Evolutionary conservation across 176 grass and related monocot genomes (phyloP), one percentile per base, ranked within the genome.

Genomic region (Hordeum marinum): DNA sequence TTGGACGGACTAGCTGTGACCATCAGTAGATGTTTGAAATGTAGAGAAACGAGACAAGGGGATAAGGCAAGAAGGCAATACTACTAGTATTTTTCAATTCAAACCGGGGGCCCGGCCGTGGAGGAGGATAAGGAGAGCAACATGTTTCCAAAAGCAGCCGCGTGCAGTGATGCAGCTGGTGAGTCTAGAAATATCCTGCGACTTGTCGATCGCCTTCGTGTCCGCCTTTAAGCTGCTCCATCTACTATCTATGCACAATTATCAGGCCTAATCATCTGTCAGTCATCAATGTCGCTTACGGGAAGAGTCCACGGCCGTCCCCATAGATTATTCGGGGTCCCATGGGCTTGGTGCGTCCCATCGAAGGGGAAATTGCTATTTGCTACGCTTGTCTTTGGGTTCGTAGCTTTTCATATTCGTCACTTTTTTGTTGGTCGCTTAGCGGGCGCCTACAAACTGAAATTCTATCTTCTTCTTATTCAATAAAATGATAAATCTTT

Each of bases 151-250:
- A 27, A 84, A 59, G 43, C 68, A 31, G 43, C 24, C 8, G 25
- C 75, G 26, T 6, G 25, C 75, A 35, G 68, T 21, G 52, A 35
- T 6, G 25, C 75, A 35, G 76, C 75, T 42, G 81, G 62, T 41
- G 57, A 9, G 32, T 80, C 68, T 59, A 66, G 59, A 85, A 80
- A 80, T 58, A 60, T 76, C 75, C 24, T 41, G 41, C 62, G 40
- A 24, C 58, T 64, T 84, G 76, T 74, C 76, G 58, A 42, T 10
- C 15, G 46, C 15, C 10, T n/a, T 11, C 6, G 20, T 52, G 6
- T 80, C 68, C 46, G 46, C 14, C 46, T 54, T 60, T 63, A 20
- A 60, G 9, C 7, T 45, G 40, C 45, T 15, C 45, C 15, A 48
- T 35, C 14, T 50, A 26, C 14, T 17, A 26, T 80, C 54, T 57